Conservation (phyloP, 208 protist species). For the Leishmania tropica region DNA sequence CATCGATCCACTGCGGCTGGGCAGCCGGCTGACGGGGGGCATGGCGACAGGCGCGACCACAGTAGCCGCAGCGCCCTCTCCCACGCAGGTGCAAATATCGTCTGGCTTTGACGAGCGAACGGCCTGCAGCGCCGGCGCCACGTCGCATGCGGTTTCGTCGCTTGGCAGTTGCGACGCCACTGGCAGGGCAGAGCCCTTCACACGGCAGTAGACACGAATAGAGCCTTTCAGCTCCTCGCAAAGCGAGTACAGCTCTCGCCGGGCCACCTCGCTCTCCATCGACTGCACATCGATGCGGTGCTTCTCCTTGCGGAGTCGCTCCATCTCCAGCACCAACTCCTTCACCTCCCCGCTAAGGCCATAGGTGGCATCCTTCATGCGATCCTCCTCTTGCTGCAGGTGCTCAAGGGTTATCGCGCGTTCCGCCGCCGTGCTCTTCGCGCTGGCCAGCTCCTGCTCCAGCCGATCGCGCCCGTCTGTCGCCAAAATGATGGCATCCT, state of each 20-base stretch:
- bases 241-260: conserved; percentile 69
- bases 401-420: conserved; percentile 22
- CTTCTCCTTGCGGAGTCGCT: conserved; percentile 38
- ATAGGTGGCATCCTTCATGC: conserved; percentile 67
- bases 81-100: background rate
- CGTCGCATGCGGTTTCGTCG: background rate
- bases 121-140: background rate
- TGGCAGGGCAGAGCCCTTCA: conserved; percentile 48
- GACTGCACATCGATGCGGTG: conserved; percentile 29
- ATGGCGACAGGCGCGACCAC: background rate
- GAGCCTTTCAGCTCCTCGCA: conserved; percentile 90
- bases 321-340: conserved; percentile 67
- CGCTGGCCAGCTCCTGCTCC: conserved; percentile 18
- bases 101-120: background rate
- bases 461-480: conserved; percentile 42
- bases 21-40: background rate
- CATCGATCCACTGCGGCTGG: conserved; percentile 10
- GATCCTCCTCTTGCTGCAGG: conserved; percentile 47
- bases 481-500: conserved; percentile 69
- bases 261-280: conserved; percentile 69
- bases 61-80: background rate
- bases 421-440: conserved; percentile 23
- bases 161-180: background rate
- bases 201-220: conserved; percentile 92
- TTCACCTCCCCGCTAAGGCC: conserved; percentile 74